These are phyloP conservation scores for Harringtonia aguacate DNA, from an alignment of 2,329 filamentous ascomycete genomes.

Conservation along the genomic window DNA sequence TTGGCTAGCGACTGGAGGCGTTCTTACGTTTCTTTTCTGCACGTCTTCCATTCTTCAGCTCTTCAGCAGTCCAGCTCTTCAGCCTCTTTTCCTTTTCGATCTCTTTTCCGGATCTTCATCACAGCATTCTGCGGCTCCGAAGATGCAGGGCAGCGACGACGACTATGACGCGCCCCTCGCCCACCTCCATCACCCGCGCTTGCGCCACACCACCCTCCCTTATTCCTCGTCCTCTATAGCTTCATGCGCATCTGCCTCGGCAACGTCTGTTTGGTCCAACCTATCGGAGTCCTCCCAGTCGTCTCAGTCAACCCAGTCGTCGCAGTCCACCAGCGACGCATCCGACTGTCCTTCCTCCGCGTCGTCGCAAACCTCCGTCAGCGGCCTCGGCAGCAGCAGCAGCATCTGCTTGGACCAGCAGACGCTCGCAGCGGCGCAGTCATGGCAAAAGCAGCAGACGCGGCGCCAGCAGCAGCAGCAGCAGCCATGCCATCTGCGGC, in stretches of 20 bases:
- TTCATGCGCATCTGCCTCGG: slow-evolving; percentile 65
- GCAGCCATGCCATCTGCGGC: slow-evolving; percentile 42
- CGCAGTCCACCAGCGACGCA: slow-evolving; percentile 1
- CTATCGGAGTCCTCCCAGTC: slow-evolving; percentile 23
- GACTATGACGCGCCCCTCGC: slow-evolving; percentile 42
- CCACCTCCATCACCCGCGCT: slow-evolving; percentile 19
- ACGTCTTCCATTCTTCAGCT: slow-evolving; percentile 7
- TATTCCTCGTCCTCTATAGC: slow-evolving; percentile 58
- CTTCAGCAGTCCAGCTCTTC: background rate
- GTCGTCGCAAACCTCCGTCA: slow-evolving; percentile 11
- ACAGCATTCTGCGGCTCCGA: slow-evolving; percentile 21
- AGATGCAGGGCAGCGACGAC: slow-evolving; percentile 48
- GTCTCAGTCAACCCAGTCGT: slow-evolving; percentile 6
- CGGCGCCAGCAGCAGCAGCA: background rate
- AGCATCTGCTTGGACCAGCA: slow-evolving; percentile 5
- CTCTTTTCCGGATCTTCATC: slow-evolving; percentile 1
- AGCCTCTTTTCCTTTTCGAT: too few species aligned
- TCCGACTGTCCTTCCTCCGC: slow-evolving; percentile 15
- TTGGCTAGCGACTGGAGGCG: slow-evolving; percentile 14
- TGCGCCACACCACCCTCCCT: slow-evolving; percentile 35
- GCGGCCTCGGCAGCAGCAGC: slow-evolving; percentile 5
- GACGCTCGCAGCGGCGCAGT: slow-evolving; percentile 4
- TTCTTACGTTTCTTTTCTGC: slow-evolving; percentile 16
- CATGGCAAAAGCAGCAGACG: slow-evolving; percentile 7
- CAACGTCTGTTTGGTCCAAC: slow-evolving; percentile 69